Evolutionary conservation across 208 protist species (phyloP), one percentile per base, ranked within the genome.

Genomic region (Plasmodiophora brassicae): DNA sequence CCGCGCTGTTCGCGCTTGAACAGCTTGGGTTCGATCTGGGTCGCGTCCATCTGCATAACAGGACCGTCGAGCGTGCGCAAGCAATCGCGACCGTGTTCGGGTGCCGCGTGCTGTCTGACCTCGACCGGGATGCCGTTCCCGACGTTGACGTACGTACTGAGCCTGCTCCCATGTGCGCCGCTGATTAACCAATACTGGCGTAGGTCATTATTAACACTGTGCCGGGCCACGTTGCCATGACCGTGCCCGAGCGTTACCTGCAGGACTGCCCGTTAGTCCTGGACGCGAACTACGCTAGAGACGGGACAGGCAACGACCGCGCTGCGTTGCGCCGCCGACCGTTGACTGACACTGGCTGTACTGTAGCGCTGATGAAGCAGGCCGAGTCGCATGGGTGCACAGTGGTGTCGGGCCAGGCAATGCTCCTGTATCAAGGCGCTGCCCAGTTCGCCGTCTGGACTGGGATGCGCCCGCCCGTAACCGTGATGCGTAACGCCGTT

Each of bases 161-260:
- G 14, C 32, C 32, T 78, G 10, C 41, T 36, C 41, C 65, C 32
- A 32, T 78, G 65, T 32, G 65, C 41, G 65, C 5, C 65, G 65
- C 32, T 38, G 32, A 8, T 5, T 32, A 32, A 36, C 20, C 41
- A 78, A 38, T 78, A 36, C 5, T 14, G n/a, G n/a, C 65, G 20
- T 32, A 78, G 65, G 65, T 78, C 32, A 78, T 78, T 32, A 78
- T 78, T 38, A 78, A 78, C 65, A 78, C 65, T 32, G 5, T 78
- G 32, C 65, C 65, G 5, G 32, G 5, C 14, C 10, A 8, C 65
- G 20, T 32, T 5, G 5, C 5, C 5, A 44, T 78, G 32, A n/a
- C 10, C 5, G 41, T 78, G 10, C 65, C 65, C 41, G 65, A 78
- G 10, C 5, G 14, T 5, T 5, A 32, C 41, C 65, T 78, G 5